These are phyloP conservation scores for Didymella glomerata DNA, from an alignment of 2,329 filamentous ascomycete species.

Conservation along the genomic window DNA sequence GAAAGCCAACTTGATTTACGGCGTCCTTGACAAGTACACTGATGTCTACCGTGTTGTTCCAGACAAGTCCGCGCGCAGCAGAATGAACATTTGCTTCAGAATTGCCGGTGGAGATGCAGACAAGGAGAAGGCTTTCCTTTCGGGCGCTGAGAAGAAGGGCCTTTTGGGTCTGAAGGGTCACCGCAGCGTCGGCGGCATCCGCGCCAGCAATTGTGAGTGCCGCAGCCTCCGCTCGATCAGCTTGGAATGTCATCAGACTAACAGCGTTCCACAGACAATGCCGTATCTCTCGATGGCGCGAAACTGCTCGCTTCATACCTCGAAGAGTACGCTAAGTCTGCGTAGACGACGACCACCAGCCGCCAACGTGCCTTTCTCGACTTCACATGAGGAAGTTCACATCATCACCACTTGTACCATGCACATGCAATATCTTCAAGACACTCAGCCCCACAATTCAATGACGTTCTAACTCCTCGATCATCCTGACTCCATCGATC, in stretches of 20 bases:
- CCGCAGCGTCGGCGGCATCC: slow-evolving; percentile 83
- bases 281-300: slow-evolving; percentile 72
- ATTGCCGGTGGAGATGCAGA: slow-evolving; percentile 71
- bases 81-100: slow-evolving; percentile 97
- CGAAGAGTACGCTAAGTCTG: slow-evolving; percentile 62
- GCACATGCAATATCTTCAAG: slow-evolving; percentile 10
- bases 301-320: slow-evolving; percentile 74
- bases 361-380: not conserved
- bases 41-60: slow-evolving; percentile 82
- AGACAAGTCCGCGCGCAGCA: slow-evolving; percentile 75
- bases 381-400: not conserved
- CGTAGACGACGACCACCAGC: slow-evolving; percentile 24
- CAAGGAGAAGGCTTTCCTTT: slow-evolving; percentile 81
- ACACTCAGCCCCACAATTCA: not conserved
- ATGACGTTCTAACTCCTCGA: slow-evolving; percentile 2
- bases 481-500: not conserved
- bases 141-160: slow-evolving; percentile 71
- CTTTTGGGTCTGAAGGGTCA: slow-evolving; percentile 89
- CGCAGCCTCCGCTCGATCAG: not conserved
- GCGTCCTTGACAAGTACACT: slow-evolving; percentile 75
- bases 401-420: slow-evolving; percentile 7
- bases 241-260: not conserved
- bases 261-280: slow-evolving; percentile 67
- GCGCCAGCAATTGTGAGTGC: slow-evolving; percentile 75
- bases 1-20: slow-evolving; percentile 82